Conservation (phyloP, 352 stramenopile species). For the Pythium phragmiticola region DNA sequence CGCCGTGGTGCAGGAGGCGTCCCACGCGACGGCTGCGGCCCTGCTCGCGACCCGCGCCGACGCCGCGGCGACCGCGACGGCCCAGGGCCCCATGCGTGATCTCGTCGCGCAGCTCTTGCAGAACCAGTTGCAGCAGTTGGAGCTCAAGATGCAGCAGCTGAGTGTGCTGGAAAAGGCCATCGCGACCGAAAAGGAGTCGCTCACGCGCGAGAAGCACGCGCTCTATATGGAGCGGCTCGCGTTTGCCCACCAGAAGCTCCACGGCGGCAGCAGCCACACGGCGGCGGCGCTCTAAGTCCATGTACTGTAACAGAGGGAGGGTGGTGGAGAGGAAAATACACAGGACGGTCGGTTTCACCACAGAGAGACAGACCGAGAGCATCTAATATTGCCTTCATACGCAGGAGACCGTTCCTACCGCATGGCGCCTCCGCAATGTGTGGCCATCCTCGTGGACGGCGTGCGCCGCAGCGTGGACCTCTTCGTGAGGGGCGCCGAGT, state of each 20-base stretch:
- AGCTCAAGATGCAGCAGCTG: constrained; percentile 78
- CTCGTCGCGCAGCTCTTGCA: constrained; percentile 61
- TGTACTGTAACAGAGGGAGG: neutral
- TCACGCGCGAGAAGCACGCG: constrained; percentile 63
- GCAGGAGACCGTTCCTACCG: neutral
- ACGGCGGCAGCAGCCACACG: constrained; percentile 20
- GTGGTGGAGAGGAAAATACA: too few species aligned
- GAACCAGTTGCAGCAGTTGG: constrained; percentile 73
- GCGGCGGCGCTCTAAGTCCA: constrained; percentile 14
- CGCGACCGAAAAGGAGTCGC: constrained; percentile 51
- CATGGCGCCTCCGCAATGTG: neutral
- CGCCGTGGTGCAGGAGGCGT: constrained; percentile 64
- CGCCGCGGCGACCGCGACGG: constrained; percentile 42
- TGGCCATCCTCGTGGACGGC: constrained; percentile 1
- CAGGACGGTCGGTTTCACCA: constrained; percentile 10
- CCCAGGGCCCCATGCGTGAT: constrained; percentile 40
- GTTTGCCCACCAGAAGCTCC: constrained; percentile 55
- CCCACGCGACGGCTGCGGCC: constrained; percentile 55
- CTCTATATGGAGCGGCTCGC: constrained; percentile 73
- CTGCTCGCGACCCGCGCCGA: constrained; percentile 58
- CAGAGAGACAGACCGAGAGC: neutral
- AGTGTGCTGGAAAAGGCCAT: constrained; percentile 55
- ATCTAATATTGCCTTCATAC: neutral
- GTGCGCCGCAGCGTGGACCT: constrained; percentile 4
- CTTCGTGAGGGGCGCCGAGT: neutral